Conservation (phyloP, 1,139 yeast species). For the Citeromyces hawaiiensis region DNA sequence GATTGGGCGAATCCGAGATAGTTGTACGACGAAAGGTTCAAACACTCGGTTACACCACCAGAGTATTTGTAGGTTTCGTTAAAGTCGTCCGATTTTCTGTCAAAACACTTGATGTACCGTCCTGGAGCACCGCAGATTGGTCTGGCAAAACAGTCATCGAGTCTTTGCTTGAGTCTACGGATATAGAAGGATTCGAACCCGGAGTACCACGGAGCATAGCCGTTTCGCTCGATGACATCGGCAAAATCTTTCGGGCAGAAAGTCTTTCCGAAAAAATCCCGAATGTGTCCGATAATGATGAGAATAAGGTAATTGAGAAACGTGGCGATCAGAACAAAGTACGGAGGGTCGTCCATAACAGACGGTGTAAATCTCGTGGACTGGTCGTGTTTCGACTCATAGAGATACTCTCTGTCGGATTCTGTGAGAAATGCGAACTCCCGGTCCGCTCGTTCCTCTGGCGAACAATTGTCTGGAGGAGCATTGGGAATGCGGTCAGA, state of each 20-base stretch:
- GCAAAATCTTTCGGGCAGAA: slow-evolving; percentile 53
- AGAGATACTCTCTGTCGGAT: slow-evolving; percentile 35
- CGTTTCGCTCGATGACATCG: slow-evolving; percentile 66
- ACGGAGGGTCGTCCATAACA: slow-evolving; percentile 77
- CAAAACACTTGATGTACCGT: slow-evolving; percentile 69
- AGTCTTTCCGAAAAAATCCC: slow-evolving; percentile 74
- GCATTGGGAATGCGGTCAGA: slow-evolving; percentile 28
- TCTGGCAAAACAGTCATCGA: slow-evolving; percentile 90
- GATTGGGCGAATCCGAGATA: slow-evolving; percentile 96
- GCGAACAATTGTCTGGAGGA: slow-evolving; percentile 29
- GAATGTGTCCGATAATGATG: slow-evolving; percentile 78
- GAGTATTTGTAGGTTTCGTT: slow-evolving; percentile 51
- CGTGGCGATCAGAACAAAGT: slow-evolving; percentile 64
- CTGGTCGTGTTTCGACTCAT: slow-evolving; percentile 36
- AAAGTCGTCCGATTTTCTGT: slow-evolving; percentile 54
- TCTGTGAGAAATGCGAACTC: slow-evolving; percentile 49
- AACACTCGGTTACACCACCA: slow-evolving; percentile 64
- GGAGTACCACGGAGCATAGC: slow-evolving; percentile 93
- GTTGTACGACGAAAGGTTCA: slow-evolving; percentile 83
- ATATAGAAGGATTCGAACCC: slow-evolving; percentile 90
- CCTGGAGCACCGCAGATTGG: slow-evolving; percentile 98
- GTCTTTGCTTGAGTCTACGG: slow-evolving; percentile 78
- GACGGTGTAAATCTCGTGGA: slow-evolving; percentile 46
- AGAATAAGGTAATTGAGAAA: slow-evolving; percentile 73
- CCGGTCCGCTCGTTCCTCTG: slow-evolving; percentile 40